These are phyloP conservation scores for Babesia ovata DNA, from an alignment of 169 alveolate species.

Conservation along the genomic window DNA sequence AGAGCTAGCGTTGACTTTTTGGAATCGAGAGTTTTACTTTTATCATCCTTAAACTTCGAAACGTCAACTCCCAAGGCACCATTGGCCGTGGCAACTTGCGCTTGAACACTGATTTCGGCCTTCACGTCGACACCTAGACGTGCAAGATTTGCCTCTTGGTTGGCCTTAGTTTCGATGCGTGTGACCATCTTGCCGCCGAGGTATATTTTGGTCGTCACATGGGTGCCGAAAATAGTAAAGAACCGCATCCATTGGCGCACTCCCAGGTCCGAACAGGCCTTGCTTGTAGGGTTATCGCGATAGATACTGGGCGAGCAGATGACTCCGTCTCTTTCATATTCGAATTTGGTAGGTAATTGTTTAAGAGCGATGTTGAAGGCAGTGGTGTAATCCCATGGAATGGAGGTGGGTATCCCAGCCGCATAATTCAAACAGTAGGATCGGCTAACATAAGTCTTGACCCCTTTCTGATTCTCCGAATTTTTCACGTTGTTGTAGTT, in stretches of 20 bases:
- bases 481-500: slow-evolving; percentile 41
- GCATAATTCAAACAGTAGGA: slow-evolving; percentile 68
- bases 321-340: slow-evolving; percentile 5
- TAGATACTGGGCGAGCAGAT: slow-evolving; percentile 43
- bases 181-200: slow-evolving; percentile 66
- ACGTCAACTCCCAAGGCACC: slow-evolving; percentile 18
- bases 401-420: slow-evolving; percentile 62
- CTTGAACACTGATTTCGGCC: slow-evolving; percentile 38
- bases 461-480: slow-evolving; percentile 11
- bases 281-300: slow-evolving; percentile 33
- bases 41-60: slow-evolving; percentile 2
- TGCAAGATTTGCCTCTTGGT: slow-evolving; percentile 43
- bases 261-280: slow-evolving; percentile 41
- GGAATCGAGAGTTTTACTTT: slow-evolving; percentile 14
- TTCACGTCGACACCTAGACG: slow-evolving; percentile 44
- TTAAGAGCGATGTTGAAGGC: slow-evolving; percentile 48
- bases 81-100: slow-evolving; percentile 23
- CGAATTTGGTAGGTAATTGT: slow-evolving; percentile 9
- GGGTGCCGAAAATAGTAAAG: slow-evolving; percentile 64
- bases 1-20: slow-evolving; percentile 44
- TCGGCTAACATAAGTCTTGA: slow-evolving; percentile 30
- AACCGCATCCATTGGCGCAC: slow-evolving; percentile 54
- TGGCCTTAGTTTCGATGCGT: slow-evolving; percentile 39
- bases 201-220: slow-evolving; percentile 55
- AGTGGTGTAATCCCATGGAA: slow-evolving; percentile 50